Base-by-base conservation (phyloP, 371 early-diverging fungal species). In the Apophysomyces sp. region DNA sequence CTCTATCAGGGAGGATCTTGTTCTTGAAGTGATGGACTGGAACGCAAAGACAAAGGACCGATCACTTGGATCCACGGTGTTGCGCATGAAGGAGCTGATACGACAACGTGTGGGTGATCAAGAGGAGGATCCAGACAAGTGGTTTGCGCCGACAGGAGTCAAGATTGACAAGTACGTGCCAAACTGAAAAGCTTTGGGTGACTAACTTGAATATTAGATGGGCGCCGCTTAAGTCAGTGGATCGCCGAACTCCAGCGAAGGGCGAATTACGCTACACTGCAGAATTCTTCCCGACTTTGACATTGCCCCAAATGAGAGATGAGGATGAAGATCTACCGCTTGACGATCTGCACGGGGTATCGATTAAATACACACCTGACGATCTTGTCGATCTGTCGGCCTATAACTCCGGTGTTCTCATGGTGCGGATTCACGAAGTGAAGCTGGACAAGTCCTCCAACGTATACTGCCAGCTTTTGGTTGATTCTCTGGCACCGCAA, bases 21-120 rank as follows among this genome's bases (percentile, higher is more conserved):
- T 84, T 5, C 75, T 94, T 24, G 93, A 94, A 67, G 79, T 89
- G 32, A 85, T 89, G 71, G 96, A 96, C 73, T 89, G 78, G 74
- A 90, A 93, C 62, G 81, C 86, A 52, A 57, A 86, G 7, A 67
- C 67, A 37, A 83, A 73, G 60, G 91, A 92, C 68, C 87, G 84
- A 54, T 71, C 81, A 0, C 74, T 94, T 37, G 96, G 96, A n/a
- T 71, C 58, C 29, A 84, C 82, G 1, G 61, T 57, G 16, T 65
- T 85, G 24, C 69, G 71, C 16, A 82, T 84, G 44, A 72, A 73
- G 9, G 81, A 80, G 7, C 57, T 86, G 13, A 65, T 85, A 21
- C 70, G 72, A 30, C 80, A 81, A 49, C 61, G 75, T 18, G 71
- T 76, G 12, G 78, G 72, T 6, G 65, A 68, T 39, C 68, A 76